These are phyloP conservation scores for Flaveria trinervia DNA, from an alignment of 129 eudicot species.

Conservation along the genomic window DNA sequence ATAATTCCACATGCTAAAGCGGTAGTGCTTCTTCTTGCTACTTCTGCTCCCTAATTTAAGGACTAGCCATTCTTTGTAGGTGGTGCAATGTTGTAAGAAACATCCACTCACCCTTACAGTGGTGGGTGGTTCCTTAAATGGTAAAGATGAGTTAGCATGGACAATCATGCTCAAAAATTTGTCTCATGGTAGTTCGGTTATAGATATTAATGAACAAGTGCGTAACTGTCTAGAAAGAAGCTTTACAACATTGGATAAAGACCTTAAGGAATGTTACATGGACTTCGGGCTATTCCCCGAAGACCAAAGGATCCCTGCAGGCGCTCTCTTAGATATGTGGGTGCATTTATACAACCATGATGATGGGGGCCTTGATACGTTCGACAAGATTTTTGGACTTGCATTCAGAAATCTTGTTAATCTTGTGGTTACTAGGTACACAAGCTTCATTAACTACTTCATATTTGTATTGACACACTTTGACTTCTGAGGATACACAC, in stretches of 20 bases:
- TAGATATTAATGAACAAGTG: constrained; percentile 30
- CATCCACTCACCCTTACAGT: constrained; percentile 49
- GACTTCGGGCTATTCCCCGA: constrained; percentile 48
- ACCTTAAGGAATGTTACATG: constrained; percentile 35
- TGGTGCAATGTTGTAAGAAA: constrained; percentile 43
- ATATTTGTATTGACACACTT: no score
- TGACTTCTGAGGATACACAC: no score
- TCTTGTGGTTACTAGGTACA: constrained; percentile 17
- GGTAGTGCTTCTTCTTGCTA: neutral
- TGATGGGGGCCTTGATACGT: constrained; percentile 31
- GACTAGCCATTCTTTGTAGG: constrained; percentile 17
- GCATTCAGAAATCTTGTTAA: constrained; percentile 38
- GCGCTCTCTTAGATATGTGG: constrained; percentile 50
- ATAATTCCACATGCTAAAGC: neutral
- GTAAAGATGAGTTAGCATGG: constrained; percentile 37
- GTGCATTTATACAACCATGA: constrained; percentile 43
- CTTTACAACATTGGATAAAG: constrained; percentile 34
- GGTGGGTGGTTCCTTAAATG: constrained; percentile 43
- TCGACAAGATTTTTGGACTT: constrained; percentile 29
- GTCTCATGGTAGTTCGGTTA: constrained; percentile 34
- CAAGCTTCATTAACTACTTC: neutral
- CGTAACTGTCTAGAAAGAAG: constrained; percentile 37
- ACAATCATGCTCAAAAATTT: neutral
- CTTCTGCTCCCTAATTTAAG: neutral
- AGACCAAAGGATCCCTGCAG: constrained; percentile 49